Evolutionary conservation across 208 protist species (phyloP).

Genomic region (Leishmania guyanensis): DNA sequence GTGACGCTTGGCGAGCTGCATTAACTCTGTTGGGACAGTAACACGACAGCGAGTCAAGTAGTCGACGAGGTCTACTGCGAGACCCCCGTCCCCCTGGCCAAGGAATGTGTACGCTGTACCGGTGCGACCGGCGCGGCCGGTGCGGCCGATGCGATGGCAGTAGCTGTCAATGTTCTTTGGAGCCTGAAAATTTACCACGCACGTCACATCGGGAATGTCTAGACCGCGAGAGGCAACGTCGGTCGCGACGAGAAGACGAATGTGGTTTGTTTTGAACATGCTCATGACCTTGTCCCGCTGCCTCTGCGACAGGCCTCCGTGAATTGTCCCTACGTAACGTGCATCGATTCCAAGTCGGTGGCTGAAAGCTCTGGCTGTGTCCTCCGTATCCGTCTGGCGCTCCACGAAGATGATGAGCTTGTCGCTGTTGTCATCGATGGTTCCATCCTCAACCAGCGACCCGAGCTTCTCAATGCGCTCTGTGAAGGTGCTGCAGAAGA

Average conservation of each 20-base stretch:
- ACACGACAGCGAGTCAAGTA: conserved; percentile 76
- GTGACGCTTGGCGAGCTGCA: conserved; percentile 45
- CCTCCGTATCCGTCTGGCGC: conserved; percentile 88
- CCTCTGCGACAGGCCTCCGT: conserved; percentile 94
- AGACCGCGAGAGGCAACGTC: conserved; percentile 95
- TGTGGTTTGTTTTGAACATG: conserved; percentile 88
- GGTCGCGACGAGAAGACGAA: conserved; percentile 92
- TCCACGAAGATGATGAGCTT: conserved; percentile 94
- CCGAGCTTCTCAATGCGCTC: conserved; percentile 75
- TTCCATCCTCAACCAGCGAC: conserved; percentile 74
- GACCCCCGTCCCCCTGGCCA: conserved; percentile 45
- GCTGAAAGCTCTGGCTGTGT: conserved; percentile 59
- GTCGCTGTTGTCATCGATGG: conserved; percentile 81
- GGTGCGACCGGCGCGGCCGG: conserved; percentile 87
- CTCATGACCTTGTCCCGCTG: conserved; percentile 90
- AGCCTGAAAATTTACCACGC: conserved; percentile 94
- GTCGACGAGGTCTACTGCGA: conserved; percentile 67
- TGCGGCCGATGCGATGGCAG: conserved; percentile 96
- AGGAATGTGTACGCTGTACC: conserved; percentile 90
- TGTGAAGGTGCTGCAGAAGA: conserved; percentile 60
- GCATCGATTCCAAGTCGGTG: conserved; percentile 66
- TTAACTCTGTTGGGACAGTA: conserved; percentile 51
- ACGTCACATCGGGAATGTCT: conserved; percentile 94
- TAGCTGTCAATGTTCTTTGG: conserved; percentile 94
- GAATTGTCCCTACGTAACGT: conserved; percentile 88